Conservation (phyloP, 805 yeast genomes). For the Myxozyma neotropica region DNA sequence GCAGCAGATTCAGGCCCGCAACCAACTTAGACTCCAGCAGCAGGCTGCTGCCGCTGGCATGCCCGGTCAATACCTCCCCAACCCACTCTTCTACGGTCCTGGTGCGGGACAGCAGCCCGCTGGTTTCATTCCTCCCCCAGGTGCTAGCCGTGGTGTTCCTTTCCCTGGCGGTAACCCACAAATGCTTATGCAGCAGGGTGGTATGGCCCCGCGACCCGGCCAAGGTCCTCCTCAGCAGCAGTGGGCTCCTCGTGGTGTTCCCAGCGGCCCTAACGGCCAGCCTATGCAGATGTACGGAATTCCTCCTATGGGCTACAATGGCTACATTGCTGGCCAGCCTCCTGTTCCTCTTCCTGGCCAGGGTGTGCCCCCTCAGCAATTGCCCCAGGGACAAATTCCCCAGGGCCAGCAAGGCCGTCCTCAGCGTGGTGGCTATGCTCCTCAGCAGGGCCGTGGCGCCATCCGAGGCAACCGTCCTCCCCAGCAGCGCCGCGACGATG, state of each 20-base stretch:
- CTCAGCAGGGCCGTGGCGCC: conserved; percentile 32
- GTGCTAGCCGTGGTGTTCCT: conserved; percentile 67
- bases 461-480: conserved; percentile 38
- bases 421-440: conserved; percentile 19
- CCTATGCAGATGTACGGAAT: conserved; percentile 81
- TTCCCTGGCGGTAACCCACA: conserved; percentile 46
- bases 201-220: conserved; percentile 41
- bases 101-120: conserved; percentile 60
- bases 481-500: conserved; percentile 28
- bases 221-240: conserved; percentile 45
- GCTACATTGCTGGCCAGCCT: conserved; percentile 46
- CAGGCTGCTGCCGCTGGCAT: conserved; percentile 78
- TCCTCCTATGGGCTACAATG: conserved; percentile 72
- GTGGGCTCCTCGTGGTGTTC: conserved; percentile 56
- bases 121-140: conserved; percentile 74
- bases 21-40: conserved; percentile 97
- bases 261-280: conserved; percentile 80
- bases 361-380: conserved; percentile 45
- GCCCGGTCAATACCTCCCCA: conserved; percentile 78
- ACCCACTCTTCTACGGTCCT: conserved; percentile 75
- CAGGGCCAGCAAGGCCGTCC: conserved; percentile 35
- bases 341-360: conserved; percentile 48
- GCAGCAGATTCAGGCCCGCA: conserved; percentile 97
- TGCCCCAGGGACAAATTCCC: conserved; percentile 43
- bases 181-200: conserved; percentile 42